A percentile compares a stretch with the other conserved stretches of the same genome.
phyloP scores from a whole-genome alignment of 2,329 filamentous ascomycete species.

The Xylaria sp. region DNA sequence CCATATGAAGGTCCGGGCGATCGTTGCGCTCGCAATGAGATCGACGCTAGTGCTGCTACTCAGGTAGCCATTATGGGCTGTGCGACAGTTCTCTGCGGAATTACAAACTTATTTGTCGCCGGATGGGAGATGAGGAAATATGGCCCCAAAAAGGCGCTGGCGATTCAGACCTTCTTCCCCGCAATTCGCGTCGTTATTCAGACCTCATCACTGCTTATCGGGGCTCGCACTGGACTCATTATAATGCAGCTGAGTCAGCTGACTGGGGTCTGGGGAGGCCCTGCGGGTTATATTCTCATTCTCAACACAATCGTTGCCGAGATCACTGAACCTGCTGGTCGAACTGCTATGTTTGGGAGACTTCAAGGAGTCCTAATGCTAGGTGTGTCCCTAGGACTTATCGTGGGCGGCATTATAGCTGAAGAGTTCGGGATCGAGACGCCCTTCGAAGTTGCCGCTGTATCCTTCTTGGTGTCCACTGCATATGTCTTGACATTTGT shows the following conservation, averaged over 20 bases:
- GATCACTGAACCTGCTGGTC: constrained; percentile 65
- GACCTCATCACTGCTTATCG: constrained; percentile 69
- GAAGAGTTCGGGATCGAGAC: constrained; percentile 39
- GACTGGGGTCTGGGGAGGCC: constrained; percentile 75
- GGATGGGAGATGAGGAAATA: constrained; percentile 74
- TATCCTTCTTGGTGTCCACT: constrained; percentile 36
- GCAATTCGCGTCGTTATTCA: constrained; percentile 71
- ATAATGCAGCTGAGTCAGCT: constrained; percentile 75
- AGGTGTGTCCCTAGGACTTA: constrained; percentile 39
- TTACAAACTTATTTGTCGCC: constrained; percentile 73
- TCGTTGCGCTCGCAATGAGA: constrained; percentile 68
- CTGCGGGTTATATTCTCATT: constrained; percentile 74
- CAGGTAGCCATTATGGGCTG: constrained; percentile 71
- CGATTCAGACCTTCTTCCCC: constrained; percentile 72
- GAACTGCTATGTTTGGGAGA: constrained; percentile 71
- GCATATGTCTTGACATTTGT: constrained; percentile 39
- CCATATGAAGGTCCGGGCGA: constrained; percentile 60
- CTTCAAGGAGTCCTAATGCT: constrained; percentile 45
- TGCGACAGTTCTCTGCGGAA: constrained; percentile 73
- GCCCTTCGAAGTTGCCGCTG: constrained; percentile 43
- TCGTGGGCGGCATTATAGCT: constrained; percentile 40
- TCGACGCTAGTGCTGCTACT: constrained; percentile 70
- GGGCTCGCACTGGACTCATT: constrained; percentile 67
- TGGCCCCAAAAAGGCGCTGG: constrained; percentile 70
- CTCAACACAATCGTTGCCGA: constrained; percentile 75